Conservation (phyloP, 1,139 yeast genomes). For the Candida sp. region DNA sequence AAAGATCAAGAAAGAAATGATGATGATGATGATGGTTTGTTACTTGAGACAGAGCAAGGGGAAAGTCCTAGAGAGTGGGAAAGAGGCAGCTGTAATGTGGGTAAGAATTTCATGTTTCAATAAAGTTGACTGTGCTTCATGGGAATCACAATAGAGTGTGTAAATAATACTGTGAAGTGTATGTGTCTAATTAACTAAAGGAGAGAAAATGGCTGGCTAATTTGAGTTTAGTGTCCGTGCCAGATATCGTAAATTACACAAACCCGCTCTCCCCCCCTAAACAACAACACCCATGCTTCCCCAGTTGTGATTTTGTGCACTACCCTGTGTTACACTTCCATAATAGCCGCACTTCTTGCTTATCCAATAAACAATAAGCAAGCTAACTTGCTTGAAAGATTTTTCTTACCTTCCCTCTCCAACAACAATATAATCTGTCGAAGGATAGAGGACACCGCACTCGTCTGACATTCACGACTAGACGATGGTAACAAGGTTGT, state of each 20-base stretch:
- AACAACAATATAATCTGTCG: too few species aligned
- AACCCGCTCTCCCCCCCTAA: not conserved
- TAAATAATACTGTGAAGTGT: not conserved
- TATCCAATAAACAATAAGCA: too few species aligned
- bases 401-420: too few species aligned
- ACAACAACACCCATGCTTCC: too few species aligned
- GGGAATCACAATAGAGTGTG: not conserved
- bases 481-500: too few species aligned
- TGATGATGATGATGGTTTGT: not conserved
- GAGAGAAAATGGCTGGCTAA: constrained; percentile 1
- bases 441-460: too few species aligned
- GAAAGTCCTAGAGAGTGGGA: not conserved
- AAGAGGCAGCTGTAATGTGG: not conserved
- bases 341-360: too few species aligned
- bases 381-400: too few species aligned
- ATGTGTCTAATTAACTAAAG: not conserved
- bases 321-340: not conserved
- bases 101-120: not conserved
- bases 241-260: not conserved
- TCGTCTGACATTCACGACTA: too few species aligned
- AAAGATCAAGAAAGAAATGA: not conserved
- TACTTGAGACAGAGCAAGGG: not conserved
- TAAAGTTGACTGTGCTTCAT: too few species aligned
- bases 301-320: not conserved
- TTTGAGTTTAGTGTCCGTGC: not conserved